A percentile compares a stretch with the other conserved stretches of the same genome.
phyloP scores from a whole-genome alignment of 345 rosid genomes.

The Moringa oleifera region DNA sequence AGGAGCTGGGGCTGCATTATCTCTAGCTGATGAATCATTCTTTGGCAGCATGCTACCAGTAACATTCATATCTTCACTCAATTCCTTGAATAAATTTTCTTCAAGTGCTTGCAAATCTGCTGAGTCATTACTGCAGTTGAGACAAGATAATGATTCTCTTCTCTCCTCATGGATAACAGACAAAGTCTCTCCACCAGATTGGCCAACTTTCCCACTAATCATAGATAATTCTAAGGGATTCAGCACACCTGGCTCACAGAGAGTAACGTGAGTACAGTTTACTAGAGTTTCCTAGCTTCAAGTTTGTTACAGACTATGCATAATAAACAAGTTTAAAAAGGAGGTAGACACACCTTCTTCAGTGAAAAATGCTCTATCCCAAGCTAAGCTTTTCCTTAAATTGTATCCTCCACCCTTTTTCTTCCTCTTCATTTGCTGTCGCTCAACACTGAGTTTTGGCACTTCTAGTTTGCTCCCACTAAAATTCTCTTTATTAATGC shows the following conservation, averaged over 20 bases:
- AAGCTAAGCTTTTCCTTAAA: slow-evolving; percentile 87
- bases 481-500: slow-evolving; percentile 43
- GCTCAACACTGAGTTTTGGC: slow-evolving; percentile 53
- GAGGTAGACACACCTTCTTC: slow-evolving; percentile 59
- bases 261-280: slow-evolving; percentile 8
- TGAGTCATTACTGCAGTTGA: slow-evolving; percentile 27
- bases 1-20: slow-evolving; percentile 26
- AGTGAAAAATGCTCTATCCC: slow-evolving; percentile 83
- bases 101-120: slow-evolving; percentile 37
- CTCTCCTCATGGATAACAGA: slow-evolving; percentile 54
- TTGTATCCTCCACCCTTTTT: slow-evolving; percentile 70
- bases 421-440: slow-evolving; percentile 85
- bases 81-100: slow-evolving; percentile 40
- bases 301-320: neutral
- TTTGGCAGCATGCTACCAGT: slow-evolving; percentile 22
- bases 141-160: slow-evolving; percentile 32
- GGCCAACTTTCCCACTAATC: slow-evolving; percentile 44
- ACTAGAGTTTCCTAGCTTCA: neutral
- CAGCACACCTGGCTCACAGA: slow-evolving; percentile 48
- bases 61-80: slow-evolving; percentile 29
- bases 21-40: slow-evolving; percentile 30
- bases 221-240: slow-evolving; percentile 63
- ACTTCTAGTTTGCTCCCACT: slow-evolving; percentile 37
- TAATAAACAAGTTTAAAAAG: neutral
- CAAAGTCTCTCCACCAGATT: slow-evolving; percentile 39